A percentile compares a stretch with the other conserved stretches of the same genome.
Conservation (phyloP, 2,329 filamentous ascomycete genomes). For the Colletotrichum tamarilloi region DNA sequence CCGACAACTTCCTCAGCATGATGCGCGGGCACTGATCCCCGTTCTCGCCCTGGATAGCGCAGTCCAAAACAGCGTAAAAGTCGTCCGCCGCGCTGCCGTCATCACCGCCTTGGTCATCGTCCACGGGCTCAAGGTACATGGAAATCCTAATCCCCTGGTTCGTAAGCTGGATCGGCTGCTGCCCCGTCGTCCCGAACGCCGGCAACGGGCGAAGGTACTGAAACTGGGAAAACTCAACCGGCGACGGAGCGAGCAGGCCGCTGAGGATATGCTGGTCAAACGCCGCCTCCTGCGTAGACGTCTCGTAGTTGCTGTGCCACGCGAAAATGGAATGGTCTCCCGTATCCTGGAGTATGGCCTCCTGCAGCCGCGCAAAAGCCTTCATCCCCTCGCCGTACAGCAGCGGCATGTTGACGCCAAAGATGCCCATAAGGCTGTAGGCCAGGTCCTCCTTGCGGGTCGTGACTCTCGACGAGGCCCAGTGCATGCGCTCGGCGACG, state of each 20-base stretch:
- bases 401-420: constrained; percentile 42
- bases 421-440: constrained; percentile 43
- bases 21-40: neutral
- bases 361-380: constrained; percentile 38
- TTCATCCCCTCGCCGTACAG: constrained; percentile 42
- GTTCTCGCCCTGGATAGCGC: neutral
- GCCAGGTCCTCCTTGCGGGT: constrained; percentile 40
- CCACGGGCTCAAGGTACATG: neutral
- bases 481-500: constrained; percentile 43
- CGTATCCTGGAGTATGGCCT: constrained; percentile 40
- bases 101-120: neutral
- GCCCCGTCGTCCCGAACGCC: neutral
- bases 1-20: neutral
- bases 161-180: constrained; percentile 1
- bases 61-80: neutral
- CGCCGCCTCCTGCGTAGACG: neutral
- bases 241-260: neutral
- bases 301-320: constrained; percentile 2
- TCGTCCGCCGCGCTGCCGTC: neutral
- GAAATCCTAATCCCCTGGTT: neutral
- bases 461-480: constrained; percentile 40
- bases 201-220: neutral
- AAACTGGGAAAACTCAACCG: neutral
- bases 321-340: constrained; percentile 12
- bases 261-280: neutral